These are phyloP conservation scores for Heliamphora pulchella DNA, from an alignment of 179 eudicot species.

Conservation along the genomic window DNA sequence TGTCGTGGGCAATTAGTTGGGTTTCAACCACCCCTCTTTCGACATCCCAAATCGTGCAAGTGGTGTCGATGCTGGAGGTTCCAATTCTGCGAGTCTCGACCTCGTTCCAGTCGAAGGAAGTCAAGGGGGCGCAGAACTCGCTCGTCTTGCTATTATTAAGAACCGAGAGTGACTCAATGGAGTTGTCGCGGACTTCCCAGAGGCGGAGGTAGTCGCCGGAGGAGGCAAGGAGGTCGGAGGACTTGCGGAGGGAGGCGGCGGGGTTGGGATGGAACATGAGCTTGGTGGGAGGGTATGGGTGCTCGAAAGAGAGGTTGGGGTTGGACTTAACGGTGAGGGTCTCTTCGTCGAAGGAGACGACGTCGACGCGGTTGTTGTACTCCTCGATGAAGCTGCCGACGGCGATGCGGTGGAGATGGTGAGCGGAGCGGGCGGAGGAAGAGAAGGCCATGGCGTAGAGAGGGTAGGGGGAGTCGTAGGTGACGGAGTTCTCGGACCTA, in stretches of 20 bases:
- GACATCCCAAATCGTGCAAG: slow-evolving; percentile 88
- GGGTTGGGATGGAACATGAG: slow-evolving; percentile 66
- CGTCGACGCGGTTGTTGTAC: slow-evolving; percentile 60
- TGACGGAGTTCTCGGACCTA: slow-evolving; percentile 27
- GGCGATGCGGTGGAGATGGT: slow-evolving; percentile 42
- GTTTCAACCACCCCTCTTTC: slow-evolving; percentile 78
- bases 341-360: slow-evolving; percentile 52
- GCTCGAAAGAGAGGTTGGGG: slow-evolving; percentile 62
- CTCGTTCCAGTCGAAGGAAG: slow-evolving; percentile 93
- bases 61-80: slow-evolving; percentile 82
- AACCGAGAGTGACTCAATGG: slow-evolving; percentile 39
- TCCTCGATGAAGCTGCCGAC: slow-evolving; percentile 84
- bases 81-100: slow-evolving; percentile 64
- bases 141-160: slow-evolving; percentile 72
- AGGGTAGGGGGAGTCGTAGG: slow-evolving; percentile 63
- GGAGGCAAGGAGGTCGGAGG: slow-evolving; percentile 45
- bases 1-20: slow-evolving; percentile 88
- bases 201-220: slow-evolving; percentile 70
- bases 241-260: slow-evolving; percentile 20
- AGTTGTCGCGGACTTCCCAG: slow-evolving; percentile 36
- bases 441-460: slow-evolving; percentile 74
- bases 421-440: slow-evolving; percentile 23
- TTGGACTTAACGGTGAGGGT: slow-evolving; percentile 43
- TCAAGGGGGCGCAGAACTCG: slow-evolving; percentile 77
- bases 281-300: slow-evolving; percentile 84